Evolutionary conservation across 2,329 filamentous ascomycete genomes (phyloP).

Genomic region (Reticulascus tulasneorum): DNA sequence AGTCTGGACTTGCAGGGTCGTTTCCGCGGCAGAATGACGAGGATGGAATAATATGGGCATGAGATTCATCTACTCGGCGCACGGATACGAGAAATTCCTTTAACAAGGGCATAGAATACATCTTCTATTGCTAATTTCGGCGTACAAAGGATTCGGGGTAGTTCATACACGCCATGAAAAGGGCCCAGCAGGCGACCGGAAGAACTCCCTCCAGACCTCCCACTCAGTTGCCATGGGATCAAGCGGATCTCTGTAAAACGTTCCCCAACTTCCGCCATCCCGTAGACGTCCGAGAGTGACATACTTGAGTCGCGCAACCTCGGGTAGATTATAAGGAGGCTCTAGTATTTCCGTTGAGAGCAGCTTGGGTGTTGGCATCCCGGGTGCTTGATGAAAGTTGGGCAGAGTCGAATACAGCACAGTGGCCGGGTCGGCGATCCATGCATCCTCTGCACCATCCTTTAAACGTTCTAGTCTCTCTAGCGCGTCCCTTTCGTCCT

Average conservation of each 20-base stretch:
- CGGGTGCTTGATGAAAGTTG: conserved; percentile 1
- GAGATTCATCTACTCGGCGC: too few species aligned
- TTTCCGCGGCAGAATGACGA: too few species aligned
- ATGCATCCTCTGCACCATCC: conserved; percentile 2
- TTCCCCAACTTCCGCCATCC: conserved; percentile 23
- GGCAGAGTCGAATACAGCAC: neutral
- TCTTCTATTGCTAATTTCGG: too few species aligned
- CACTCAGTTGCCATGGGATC: conserved; percentile 19
- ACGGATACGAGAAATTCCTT: too few species aligned
- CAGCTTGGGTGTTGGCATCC: conserved; percentile 3
- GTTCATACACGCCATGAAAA: too few species aligned
- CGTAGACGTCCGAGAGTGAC: too few species aligned
- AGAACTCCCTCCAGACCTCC: conserved; percentile 23
- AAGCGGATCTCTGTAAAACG: conserved; percentile 23
- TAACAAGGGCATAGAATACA: too few species aligned
- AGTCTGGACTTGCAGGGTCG: too few species aligned
- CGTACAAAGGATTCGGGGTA: too few species aligned
- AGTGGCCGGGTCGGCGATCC: too few species aligned
- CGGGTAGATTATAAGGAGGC: conserved; percentile 23
- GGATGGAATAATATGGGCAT: too few species aligned
- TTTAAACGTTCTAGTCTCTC: neutral
- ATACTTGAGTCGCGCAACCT: conserved; percentile 25
- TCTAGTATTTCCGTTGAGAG: conserved; percentile 11
- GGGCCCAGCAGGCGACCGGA: too few species aligned
- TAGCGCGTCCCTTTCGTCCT: neutral